phyloP scores from a whole-genome alignment of 2,329 filamentous ascomycete genomes.

The Cylindrodendrum hubeiense region DNA sequence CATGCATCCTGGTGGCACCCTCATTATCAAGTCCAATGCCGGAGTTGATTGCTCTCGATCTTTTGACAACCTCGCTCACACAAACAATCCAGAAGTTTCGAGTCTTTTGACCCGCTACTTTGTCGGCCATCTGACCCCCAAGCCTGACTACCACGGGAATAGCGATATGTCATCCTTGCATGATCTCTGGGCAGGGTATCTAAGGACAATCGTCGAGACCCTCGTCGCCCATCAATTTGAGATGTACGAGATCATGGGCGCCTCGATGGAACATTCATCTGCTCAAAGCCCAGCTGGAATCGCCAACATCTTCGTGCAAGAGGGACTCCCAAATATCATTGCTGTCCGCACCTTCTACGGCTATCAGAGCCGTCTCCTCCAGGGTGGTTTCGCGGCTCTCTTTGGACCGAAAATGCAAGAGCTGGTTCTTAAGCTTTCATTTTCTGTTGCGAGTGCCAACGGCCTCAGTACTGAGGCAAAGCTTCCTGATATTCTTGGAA shows the following conservation, averaged over 20 bases:
- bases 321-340: constrained; percentile 60
- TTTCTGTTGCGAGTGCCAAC: constrained; percentile 60
- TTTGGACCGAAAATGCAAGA: constrained; percentile 66
- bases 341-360: constrained; percentile 65
- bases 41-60: constrained; percentile 66
- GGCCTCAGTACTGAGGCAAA: constrained; percentile 56
- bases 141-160: constrained; percentile 60
- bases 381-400: constrained; percentile 62
- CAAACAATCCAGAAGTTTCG: constrained; percentile 66
- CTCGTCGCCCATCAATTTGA: constrained; percentile 66
- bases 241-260: constrained; percentile 63
- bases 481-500: constrained; percentile 43
- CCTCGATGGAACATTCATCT: constrained; percentile 41
- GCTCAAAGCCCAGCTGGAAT: constrained; percentile 26
- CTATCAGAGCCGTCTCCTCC: constrained; percentile 64
- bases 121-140: constrained; percentile 62
- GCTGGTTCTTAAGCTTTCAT: constrained; percentile 65
- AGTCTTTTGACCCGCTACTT: constrained; percentile 67
- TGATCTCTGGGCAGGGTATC: constrained; percentile 63
- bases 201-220: constrained; percentile 62
- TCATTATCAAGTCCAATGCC: constrained; percentile 67
- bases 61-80: constrained; percentile 67
- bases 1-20: constrained; percentile 66
- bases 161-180: constrained; percentile 60
- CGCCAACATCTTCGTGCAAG: constrained; percentile 59